Conservation (phyloP, 768 basidiomycete species). For the Pleurotus eryngii region DNA sequence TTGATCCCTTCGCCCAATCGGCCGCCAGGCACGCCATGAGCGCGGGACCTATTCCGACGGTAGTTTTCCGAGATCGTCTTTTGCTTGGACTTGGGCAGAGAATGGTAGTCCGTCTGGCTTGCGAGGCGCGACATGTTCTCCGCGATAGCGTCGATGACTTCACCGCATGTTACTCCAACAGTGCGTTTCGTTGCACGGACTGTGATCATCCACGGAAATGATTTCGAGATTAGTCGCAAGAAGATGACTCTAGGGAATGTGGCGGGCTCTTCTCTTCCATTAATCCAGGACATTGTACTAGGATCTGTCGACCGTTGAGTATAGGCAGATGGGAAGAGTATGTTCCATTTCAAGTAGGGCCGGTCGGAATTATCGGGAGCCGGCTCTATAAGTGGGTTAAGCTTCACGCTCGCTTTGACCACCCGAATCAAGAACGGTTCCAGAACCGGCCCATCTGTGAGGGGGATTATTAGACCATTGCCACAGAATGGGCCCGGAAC, state of each 20-base stretch:
- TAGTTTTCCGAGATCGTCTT: slow-evolving; percentile 50
- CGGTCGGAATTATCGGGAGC: slow-evolving; percentile 35
- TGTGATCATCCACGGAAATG: slow-evolving; percentile 55
- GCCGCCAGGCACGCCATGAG: slow-evolving; percentile 66
- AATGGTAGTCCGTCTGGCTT: slow-evolving; percentile 49
- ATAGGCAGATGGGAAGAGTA: slow-evolving; percentile 61
- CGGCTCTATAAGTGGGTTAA: slow-evolving; percentile 65
- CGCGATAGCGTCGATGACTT: slow-evolving; percentile 56
- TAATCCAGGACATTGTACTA: slow-evolving; percentile 58
- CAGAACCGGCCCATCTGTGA: slow-evolving; percentile 67
- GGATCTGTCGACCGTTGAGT: slow-evolving; percentile 64
- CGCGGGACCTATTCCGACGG: slow-evolving; percentile 62
- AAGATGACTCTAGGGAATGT: slow-evolving; percentile 57
- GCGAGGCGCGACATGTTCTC: slow-evolving; percentile 48
- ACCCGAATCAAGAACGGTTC: slow-evolving; percentile 53
- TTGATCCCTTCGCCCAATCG: slow-evolving; percentile 59
- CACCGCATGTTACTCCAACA: slow-evolving; percentile 66
- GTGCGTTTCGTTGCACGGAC: slow-evolving; percentile 39
- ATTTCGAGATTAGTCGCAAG: slow-evolving; percentile 50
- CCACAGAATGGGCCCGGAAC: slow-evolving; percentile 9
- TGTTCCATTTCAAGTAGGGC: slow-evolving; percentile 68
- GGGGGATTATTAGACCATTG: slow-evolving; percentile 1
- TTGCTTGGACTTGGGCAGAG: slow-evolving; percentile 31
- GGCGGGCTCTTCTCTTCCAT: slow-evolving; percentile 61
- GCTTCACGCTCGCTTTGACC: slow-evolving; percentile 40